Evolutionary conservation across 106 monocot species (phyloP).

Genomic region (Agapanthus africanus): DNA sequence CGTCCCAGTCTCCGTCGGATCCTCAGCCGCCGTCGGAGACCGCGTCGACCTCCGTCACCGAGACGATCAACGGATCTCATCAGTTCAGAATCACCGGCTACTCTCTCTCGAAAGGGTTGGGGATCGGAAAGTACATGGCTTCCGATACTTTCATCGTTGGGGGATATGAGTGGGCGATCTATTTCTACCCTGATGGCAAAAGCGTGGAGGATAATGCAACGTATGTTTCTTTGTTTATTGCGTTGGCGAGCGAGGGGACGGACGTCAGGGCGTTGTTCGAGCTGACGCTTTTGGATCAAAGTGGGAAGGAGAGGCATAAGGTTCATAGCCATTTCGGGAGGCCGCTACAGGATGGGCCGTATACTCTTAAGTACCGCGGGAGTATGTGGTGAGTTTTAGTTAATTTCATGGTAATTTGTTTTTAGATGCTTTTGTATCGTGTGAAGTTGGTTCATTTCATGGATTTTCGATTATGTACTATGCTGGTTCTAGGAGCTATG

Average conservation of each 20-base stretch:
- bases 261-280: slow-evolving; percentile 45
- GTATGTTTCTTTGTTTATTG: slow-evolving; percentile 43
- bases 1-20: neutral
- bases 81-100: slow-evolving; percentile 43
- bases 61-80: slow-evolving; percentile 40
- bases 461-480: too few species aligned
- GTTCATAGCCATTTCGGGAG: slow-evolving; percentile 35
- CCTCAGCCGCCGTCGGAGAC: slow-evolving; percentile 1
- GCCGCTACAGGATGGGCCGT: slow-evolving; percentile 30
- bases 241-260: slow-evolving; percentile 33
- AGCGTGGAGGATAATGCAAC: slow-evolving; percentile 30
- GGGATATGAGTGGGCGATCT: slow-evolving; percentile 37
- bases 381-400: slow-evolving; percentile 40
- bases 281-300: slow-evolving; percentile 40
- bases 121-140: slow-evolving; percentile 33
- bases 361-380: slow-evolving; percentile 42
- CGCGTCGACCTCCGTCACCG: slow-evolving; percentile 37
- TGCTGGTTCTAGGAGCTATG: too few species aligned
- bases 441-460: too few species aligned
- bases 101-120: slow-evolving; percentile 36
- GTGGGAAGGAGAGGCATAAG: slow-evolving; percentile 35
- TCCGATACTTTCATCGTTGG: slow-evolving; percentile 35
- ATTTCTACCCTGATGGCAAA: slow-evolving; percentile 47
- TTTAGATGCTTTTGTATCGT: too few species aligned
- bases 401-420: neutral